phyloP scores from a whole-genome alignment of 805 yeast genomes.

The Blastobotrys robertii region DNA sequence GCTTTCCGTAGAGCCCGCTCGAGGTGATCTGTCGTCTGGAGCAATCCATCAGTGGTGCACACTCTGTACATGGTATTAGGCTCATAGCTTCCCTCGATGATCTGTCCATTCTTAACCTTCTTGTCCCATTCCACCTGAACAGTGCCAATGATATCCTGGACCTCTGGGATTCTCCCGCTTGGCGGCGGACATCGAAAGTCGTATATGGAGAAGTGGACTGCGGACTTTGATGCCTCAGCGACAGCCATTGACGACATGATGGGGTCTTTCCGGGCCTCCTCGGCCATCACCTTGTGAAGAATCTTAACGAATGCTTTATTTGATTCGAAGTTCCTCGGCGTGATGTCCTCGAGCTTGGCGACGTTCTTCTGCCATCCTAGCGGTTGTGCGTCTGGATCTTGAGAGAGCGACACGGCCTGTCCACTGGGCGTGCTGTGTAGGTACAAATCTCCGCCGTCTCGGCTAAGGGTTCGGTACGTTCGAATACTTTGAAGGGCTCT shows the following conservation, averaged over 20 bases:
- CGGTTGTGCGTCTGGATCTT: constrained; percentile 14
- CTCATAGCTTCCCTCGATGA: constrained; percentile 47
- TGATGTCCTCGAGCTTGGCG: not conserved
- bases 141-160: constrained; percentile 63
- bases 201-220: constrained; percentile 55
- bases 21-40: constrained; percentile 43
- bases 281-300: constrained; percentile 16
- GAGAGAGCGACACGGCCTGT: constrained; percentile 14
- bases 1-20: constrained; percentile 32
- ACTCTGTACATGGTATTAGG: constrained; percentile 50
- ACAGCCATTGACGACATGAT: constrained; percentile 22
- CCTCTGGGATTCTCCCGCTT: constrained; percentile 57
- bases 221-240: constrained; percentile 32
- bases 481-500: too few relatives aligned
- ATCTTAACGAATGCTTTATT: constrained; percentile 18
- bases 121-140: constrained; percentile 40
- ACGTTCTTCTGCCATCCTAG: constrained; percentile 15
- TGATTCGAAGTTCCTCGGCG: constrained; percentile 6
- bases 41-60: constrained; percentile 39
- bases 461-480: too few relatives aligned
- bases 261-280: constrained; percentile 23
- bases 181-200: constrained; percentile 59
- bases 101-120: constrained; percentile 33
- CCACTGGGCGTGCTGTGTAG: too few relatives aligned
- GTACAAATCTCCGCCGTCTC: too few relatives aligned